Base-by-base conservation (phyloP, 805 yeast species). In the Candida qinlingensis region DNA sequence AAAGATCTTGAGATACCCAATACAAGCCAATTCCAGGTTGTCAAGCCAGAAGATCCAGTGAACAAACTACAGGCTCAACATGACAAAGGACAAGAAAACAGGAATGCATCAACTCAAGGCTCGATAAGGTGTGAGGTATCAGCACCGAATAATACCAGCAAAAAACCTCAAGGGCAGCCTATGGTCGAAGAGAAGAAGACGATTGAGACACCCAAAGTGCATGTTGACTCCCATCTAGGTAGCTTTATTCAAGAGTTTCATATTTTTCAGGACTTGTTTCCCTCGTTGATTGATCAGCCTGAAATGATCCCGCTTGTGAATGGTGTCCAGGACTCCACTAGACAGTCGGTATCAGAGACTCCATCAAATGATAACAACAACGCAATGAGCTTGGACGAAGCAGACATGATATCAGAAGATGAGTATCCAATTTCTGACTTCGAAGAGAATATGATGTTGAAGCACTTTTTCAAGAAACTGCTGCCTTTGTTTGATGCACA, bases 401-500 rank as follows among this genome's bases (percentile, higher is more conserved):
- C 41, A 7, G 35, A 43, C 26, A 25, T 39, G 2, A 35, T 31
- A 8, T 11, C 27, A 26, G 42, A 48, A 12, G 39, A 45, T 25
- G 31, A 35, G 5, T 30, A 19, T 1, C 37, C 47, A 35, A 44
- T 70, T 47, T 58, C 75, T 6, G 69, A 71, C 40, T 60, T 70
- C 28, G 81, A 79, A 49, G 84, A 79, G 52, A 77, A 76, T 48
- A 72, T 70, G 68, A 75, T 79, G 71, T 55, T 79, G 49, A 74
- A 72, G 51, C 83, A 79, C 59, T 79, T 78, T 55, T 79, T 79
- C 60, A 74, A 76, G 53, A 73, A 76, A 50, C 64, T 79, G 36
- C 60, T 79, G 6, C 81, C 80, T 1, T 56, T 79, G 38, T 60
- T 79, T 34, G 84, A 79, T 62, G 81, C 81, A 0, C 83, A 79